Base-by-base conservation (phyloP, 176 grass and related monocot species). In the Pharus latifolius region DNA sequence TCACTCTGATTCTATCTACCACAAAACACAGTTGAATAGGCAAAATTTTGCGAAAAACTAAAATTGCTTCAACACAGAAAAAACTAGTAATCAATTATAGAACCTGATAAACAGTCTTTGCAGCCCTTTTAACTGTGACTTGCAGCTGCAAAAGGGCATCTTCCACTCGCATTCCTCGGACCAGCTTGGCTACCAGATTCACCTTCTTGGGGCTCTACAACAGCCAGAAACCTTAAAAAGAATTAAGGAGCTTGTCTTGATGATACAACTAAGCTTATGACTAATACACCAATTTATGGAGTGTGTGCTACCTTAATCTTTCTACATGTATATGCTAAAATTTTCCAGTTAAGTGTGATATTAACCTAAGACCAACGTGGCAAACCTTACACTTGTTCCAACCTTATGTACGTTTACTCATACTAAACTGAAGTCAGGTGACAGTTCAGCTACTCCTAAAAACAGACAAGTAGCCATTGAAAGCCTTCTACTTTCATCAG, bases 151-250 rank as follows among this genome's bases (percentile, higher is more conserved):
- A 40, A 6, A 91, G 60, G 16, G 88, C 92, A 80, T 96, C 88
- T 80, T 96, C 88, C 44, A 91, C 92, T 35, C 88, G 88, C 92
- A 96, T 96, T 56, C 92, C 92, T 54, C 88, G 85, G 38, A 91
- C 85, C 10, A 96, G 67, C 63, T 76, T 85, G 8, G 92, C 92
- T 49, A 88, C 92, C 49, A 96, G 66, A 88, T 96, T 91, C 26
- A 98, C 74, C 71, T 98, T 98, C 86, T 98, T 98, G n/a, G 94
- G 94, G 30, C 94, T 98, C 94, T 98, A 76, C 49, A 87, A 38
- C 9, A 76, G 13, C 2, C 27, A 65, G n/a, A 75, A 65, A 37
- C 7, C 25, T 60, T 45, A 41, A 30, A 19, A 35, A 27, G 16
- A 25, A 9, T 24, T 12, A 33, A 46, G 78, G 4, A 25, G 47